A percentile compares a stretch with the other conserved stretches of the same genome.
phyloP scores from a whole-genome alignment of 441 rosid species.

The Erodium texanum region DNA sequence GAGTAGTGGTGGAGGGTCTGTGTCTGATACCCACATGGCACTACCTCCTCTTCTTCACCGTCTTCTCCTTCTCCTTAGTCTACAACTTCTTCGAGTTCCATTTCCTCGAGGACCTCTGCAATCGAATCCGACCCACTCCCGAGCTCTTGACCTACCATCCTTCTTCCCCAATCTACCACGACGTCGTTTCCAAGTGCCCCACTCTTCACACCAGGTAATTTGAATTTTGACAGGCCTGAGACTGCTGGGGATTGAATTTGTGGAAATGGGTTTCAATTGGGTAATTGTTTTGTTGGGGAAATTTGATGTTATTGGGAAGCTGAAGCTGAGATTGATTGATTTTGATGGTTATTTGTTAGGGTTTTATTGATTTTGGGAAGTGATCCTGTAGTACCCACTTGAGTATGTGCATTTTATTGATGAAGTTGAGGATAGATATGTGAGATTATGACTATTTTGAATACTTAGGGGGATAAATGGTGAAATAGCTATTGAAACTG shows the following conservation, averaged over 20 bases:
- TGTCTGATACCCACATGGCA: conserved; percentile 14
- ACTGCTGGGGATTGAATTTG: too few relatives aligned
- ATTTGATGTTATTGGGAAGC: neutral
- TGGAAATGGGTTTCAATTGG: too few relatives aligned
- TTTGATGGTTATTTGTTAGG: neutral
- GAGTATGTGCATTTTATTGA: too few relatives aligned
- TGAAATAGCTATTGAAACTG: too few relatives aligned
- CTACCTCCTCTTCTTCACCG: conserved; percentile 9
- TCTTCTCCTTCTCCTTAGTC: conserved; percentile 11
- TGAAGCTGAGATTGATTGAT: neutral
- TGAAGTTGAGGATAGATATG: too few relatives aligned
- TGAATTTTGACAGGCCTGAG: too few relatives aligned
- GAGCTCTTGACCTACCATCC: conserved; percentile 15
- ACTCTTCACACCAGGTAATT: conserved; percentile 17
- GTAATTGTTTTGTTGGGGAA: too few relatives aligned
- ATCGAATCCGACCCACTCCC: neutral
- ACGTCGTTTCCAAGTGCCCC: conserved; percentile 22
- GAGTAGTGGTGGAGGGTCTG: conserved; percentile 7
- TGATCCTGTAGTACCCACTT: neutral
- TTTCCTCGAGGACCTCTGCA: conserved; percentile 15
- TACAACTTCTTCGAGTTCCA: conserved; percentile 23
- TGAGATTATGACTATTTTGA: too few relatives aligned
- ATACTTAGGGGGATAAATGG: too few relatives aligned
- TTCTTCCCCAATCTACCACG: conserved; percentile 14
- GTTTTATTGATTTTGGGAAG: neutral